A percentile compares a stretch with the other conserved stretches of the same genome.
Evolutionary conservation across 164 flowering plant species (phyloP).

Genomic region (Aristolochia californica): DNA sequence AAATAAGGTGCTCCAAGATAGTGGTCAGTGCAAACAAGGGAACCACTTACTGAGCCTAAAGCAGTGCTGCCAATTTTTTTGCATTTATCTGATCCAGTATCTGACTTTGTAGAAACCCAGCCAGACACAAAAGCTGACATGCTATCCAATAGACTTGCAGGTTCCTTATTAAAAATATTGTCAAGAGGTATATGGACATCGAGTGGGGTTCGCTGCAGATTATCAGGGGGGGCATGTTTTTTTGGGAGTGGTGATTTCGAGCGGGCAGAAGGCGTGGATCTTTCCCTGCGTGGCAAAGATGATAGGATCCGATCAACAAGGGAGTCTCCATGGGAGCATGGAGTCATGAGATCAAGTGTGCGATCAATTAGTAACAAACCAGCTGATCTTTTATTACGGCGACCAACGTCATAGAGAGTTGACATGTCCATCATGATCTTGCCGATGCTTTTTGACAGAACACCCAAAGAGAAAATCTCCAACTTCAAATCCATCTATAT

Average conservation of each 20-base stretch:
- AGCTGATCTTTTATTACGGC: conserved; percentile 73
- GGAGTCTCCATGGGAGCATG: conserved; percentile 91
- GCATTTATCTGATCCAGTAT: conserved; percentile 14
- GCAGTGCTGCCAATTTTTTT: conserved; percentile 16
- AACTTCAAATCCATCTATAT: conserved; percentile 93
- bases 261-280: conserved; percentile 21
- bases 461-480: conserved; percentile 92
- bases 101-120: conserved; percentile 39
- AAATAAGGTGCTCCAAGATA: conserved; percentile 65
- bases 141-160: conserved; percentile 25
- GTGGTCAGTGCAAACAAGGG: conserved; percentile 59
- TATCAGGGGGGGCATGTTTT: conserved; percentile 19
- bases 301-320: conserved; percentile 81
- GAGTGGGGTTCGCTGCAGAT: conserved; percentile 45
- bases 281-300: conserved; percentile 59
- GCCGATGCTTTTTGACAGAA: conserved; percentile 73
- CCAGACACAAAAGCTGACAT: conserved; percentile 61
- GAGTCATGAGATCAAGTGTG: conserved; percentile 85
- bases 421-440: conserved; percentile 95
- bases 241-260: conserved; percentile 31
- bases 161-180: conserved; percentile 31
- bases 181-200: conserved; percentile 70
- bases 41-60: conserved; percentile 45
- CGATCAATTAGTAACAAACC: conserved; percentile 90
- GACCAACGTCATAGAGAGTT: conserved; percentile 96